Percentiles rank a stretch among this genome's conserved stretches.
Evolutionary conservation across 495 filamentous ascomycete species (phyloP).

Genomic region (Opeltia flavorubescens): DNA sequence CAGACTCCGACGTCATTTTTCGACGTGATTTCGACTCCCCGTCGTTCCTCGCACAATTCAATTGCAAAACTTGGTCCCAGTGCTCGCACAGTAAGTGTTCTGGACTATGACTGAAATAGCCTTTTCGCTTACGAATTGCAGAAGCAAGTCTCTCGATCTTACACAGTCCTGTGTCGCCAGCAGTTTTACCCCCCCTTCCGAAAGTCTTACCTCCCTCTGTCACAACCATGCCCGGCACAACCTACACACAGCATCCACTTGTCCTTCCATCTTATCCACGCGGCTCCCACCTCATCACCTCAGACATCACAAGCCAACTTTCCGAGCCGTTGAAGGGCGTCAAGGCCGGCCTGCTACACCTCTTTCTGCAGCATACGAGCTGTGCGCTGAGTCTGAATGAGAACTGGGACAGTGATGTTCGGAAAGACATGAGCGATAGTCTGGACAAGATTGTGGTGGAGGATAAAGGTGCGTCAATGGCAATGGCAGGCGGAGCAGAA

Average conservation of each 20-base stretch:
- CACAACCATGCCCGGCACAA: constrained; percentile 8
- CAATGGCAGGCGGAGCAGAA: neutral
- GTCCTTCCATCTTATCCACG: constrained; percentile 57
- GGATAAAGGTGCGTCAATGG: constrained; percentile 30
- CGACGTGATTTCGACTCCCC: no score
- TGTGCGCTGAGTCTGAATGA: constrained; percentile 82
- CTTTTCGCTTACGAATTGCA: neutral
- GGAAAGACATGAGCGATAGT: constrained; percentile 84
- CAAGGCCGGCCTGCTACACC: constrained; percentile 73
- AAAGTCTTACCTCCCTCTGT: constrained; percentile 27
- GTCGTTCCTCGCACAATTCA: no score
- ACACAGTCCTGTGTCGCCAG: constrained; percentile 28
- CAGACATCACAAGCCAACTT: constrained; percentile 47
- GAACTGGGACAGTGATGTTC: constrained; percentile 79
- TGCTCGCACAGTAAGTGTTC: no score
- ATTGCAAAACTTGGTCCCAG: no score
- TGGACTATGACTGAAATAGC: no score
- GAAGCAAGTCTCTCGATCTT: neutral
- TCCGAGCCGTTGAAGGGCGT: constrained; percentile 58
- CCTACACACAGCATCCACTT: constrained; percentile 33
- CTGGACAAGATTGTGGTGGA: constrained; percentile 77
- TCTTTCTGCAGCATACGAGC: constrained; percentile 85
- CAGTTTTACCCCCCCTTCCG: no score
- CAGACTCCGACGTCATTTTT: no score
- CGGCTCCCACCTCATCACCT: constrained; percentile 83